Conservation (phyloP, 75 land plant species). For the Ceratopteris richardii region DNA sequence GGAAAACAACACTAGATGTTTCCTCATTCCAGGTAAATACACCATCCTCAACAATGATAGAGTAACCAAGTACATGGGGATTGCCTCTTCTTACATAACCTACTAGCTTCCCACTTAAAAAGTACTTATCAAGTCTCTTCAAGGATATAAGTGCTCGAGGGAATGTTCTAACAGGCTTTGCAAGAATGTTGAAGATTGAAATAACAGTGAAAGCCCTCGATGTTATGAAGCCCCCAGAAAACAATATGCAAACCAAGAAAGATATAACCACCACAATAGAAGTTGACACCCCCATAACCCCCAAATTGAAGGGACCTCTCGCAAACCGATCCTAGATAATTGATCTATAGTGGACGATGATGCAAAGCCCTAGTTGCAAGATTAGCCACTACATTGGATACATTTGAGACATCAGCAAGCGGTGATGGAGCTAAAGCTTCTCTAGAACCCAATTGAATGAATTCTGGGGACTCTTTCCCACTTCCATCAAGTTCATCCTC, state of each 20-base stretch:
- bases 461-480: too few species aligned
- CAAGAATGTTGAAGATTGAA: too few species aligned
- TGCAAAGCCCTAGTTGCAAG: slow-evolving; percentile 39
- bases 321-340: slow-evolving; percentile 63
- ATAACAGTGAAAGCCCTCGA: too few species aligned
- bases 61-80: slow-evolving; percentile 18
- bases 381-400: background rate
- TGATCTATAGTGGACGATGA: slow-evolving; percentile 67
- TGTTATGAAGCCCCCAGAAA: too few species aligned
- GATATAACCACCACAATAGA: too few species aligned
- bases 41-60: slow-evolving; percentile 53
- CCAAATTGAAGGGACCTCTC: slow-evolving; percentile 52
- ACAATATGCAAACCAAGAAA: too few species aligned
- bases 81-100: slow-evolving; percentile 40
- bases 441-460: too few species aligned
- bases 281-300: too few species aligned
- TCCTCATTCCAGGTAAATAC: slow-evolving; percentile 74
- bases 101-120: slow-evolving; percentile 64
- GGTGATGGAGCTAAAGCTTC: too few species aligned
- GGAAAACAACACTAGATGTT: slow-evolving; percentile 21
- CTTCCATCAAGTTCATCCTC: background rate
- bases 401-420: background rate
- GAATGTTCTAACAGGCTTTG: too few species aligned
- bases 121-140: slow-evolving; percentile 58
- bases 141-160: slow-evolving; percentile 86